Evolutionary conservation across 2,329 filamentous ascomycete genomes (phyloP).

Genomic region (Fusarium sublunatum): DNA sequence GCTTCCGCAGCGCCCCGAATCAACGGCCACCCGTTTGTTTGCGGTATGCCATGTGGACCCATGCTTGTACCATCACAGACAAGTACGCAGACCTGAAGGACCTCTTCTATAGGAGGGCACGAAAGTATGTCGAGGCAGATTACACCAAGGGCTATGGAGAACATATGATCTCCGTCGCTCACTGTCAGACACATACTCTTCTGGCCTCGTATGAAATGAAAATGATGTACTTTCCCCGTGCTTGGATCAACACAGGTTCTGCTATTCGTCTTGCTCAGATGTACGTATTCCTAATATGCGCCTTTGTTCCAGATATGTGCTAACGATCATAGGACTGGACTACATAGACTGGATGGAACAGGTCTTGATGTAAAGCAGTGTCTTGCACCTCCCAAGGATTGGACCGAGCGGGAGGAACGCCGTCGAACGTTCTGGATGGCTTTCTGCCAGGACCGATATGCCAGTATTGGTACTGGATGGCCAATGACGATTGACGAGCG

Average conservation of each 20-base stretch:
- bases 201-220: constrained; percentile 92
- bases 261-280: constrained; percentile 86
- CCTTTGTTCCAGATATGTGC: background rate
- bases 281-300: constrained; percentile 57
- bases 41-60: constrained; percentile 95
- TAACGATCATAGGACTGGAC: constrained; percentile 77
- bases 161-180: constrained; percentile 83
- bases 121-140: constrained; percentile 90
- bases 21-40: constrained; percentile 88
- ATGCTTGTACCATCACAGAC: constrained; percentile 86
- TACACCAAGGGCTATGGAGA: constrained; percentile 95
- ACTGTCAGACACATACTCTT: constrained; percentile 86
- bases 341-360: constrained; percentile 85
- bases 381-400: constrained; percentile 85
- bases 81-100: constrained; percentile 84
- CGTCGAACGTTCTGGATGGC: constrained; percentile 95
- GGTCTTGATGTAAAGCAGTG: constrained; percentile 94
- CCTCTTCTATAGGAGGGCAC: constrained; percentile 87
- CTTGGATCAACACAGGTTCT: constrained; percentile 91
- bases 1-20: constrained; percentile 70
- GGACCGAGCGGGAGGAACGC: constrained; percentile 92
- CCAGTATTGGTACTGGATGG: constrained; percentile 97
- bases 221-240: constrained; percentile 95
- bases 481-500: constrained; percentile 93
- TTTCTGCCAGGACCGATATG: constrained; percentile 90